Conservation (phyloP, 495 filamentous ascomycete species). For the Aspergillus olivimuriae region DNA sequence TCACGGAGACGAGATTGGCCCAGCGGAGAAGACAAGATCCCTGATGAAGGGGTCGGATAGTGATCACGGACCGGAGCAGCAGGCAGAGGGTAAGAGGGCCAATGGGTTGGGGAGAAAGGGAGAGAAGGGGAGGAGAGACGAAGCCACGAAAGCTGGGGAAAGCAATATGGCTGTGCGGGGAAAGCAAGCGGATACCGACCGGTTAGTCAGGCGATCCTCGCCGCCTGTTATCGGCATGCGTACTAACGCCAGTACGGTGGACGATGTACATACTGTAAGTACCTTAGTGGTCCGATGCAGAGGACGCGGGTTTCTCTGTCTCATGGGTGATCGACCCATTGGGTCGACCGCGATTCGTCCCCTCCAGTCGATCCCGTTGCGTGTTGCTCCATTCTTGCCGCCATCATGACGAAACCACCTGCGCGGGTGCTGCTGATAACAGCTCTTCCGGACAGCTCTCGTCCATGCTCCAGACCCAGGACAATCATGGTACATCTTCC, state of each 20-base stretch:
- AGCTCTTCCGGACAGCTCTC: no score
- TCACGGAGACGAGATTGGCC: slow-evolving; percentile 1
- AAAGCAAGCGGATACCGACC: slow-evolving; percentile 10
- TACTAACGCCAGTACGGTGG: no score
- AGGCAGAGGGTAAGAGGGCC: neutral
- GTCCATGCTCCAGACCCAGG: no score
- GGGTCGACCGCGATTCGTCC: neutral
- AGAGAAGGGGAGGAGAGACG: slow-evolving; percentile 7
- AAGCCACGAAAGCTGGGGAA: slow-evolving; percentile 8
- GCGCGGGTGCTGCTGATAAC: no score
- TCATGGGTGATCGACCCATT: no score
- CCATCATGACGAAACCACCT: slow-evolving; percentile 19
- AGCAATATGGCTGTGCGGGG: slow-evolving; percentile 10
- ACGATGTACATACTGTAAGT: no score
- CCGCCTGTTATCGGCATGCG: no score
- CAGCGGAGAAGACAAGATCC: slow-evolving; percentile 13
- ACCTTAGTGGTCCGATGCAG: no score
- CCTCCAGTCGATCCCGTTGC: slow-evolving; percentile 2
- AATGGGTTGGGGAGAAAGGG: slow-evolving; percentile 7
- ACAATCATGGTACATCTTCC: no score
- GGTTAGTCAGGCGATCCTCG: no score
- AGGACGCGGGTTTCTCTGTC: no score
- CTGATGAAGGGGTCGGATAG: slow-evolving; percentile 5
- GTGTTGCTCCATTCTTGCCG: slow-evolving; percentile 8
- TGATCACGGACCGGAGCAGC: slow-evolving; percentile 13